Conservation (phyloP, 2,329 filamentous ascomycete species). For the Botrytis galanthina region DNA sequence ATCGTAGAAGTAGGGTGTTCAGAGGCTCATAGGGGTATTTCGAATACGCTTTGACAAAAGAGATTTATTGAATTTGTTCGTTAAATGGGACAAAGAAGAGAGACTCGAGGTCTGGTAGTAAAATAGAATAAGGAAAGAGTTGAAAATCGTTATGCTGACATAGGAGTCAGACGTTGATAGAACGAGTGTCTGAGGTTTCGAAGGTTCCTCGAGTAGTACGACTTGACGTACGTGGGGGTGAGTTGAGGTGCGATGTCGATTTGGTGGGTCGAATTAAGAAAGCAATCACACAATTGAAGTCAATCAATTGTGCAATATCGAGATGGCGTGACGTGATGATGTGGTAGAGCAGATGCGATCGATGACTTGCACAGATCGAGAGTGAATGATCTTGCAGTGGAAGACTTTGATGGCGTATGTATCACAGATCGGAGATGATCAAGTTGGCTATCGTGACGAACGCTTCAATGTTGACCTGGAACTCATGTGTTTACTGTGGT, state of each 20-base stretch:
- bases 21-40: constrained; percentile 44
- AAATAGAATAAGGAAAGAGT: constrained; percentile 38
- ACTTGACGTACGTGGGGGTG: constrained; percentile 7
- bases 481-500: constrained; percentile 43
- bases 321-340: constrained; percentile 3
- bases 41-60: constrained; percentile 49
- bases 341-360: constrained; percentile 7
- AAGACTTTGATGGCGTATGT: constrained; percentile 19
- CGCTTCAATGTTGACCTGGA: constrained; percentile 41
- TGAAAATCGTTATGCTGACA: constrained; percentile 40
- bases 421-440: constrained; percentile 27
- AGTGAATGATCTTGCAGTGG: constrained; percentile 13
- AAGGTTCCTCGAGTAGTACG: constrained; percentile 25
- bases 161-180: constrained; percentile 33
- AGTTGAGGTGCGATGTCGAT: constrained; percentile 25
- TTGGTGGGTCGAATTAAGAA: constrained; percentile 28
- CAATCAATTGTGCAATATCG: constrained; percentile 24
- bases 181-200: constrained; percentile 36
- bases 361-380: constrained; percentile 17
- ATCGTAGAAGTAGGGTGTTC: constrained; percentile 40
- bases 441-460: constrained; percentile 41
- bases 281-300: constrained; percentile 26
- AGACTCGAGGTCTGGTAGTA: constrained; percentile 37
- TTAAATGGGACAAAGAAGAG: constrained; percentile 35
- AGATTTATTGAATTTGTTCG: constrained; percentile 47